A percentile compares a stretch with the other conserved stretches of the same genome.
Evolutionary conservation across 139 green algal genomes (phyloP).

Genomic region (Closterium sp.): DNA sequence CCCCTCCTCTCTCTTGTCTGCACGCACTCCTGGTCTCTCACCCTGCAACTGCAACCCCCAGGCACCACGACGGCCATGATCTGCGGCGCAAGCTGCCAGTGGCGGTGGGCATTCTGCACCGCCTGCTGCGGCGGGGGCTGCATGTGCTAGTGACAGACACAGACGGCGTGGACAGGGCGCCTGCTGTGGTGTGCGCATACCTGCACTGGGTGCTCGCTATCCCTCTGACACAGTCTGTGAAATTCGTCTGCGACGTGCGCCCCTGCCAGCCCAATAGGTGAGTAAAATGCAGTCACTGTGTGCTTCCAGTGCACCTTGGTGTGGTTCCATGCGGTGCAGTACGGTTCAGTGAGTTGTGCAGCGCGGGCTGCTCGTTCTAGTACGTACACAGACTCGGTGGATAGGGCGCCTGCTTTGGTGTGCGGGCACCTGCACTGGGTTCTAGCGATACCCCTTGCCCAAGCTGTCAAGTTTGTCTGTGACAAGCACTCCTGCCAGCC

Average conservation of each 20-base stretch:
- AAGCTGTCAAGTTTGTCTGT: no score
- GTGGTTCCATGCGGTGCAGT: not conserved
- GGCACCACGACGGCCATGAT: conserved; percentile 20
- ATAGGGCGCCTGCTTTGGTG: conserved; percentile 2
- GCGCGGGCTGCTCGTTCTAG: conserved; percentile 7
- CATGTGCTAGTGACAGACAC: conserved; percentile 27
- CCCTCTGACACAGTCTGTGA: not conserved
- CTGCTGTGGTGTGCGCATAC: conserved; percentile 18
- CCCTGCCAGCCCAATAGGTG: conserved; percentile 7
- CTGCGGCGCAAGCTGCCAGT: conserved; percentile 17
- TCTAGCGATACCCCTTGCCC: no score
- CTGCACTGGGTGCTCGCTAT: conserved; percentile 32
- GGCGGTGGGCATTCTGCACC: conserved; percentile 17
- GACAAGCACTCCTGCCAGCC: not conserved
- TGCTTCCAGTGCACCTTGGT: not conserved
- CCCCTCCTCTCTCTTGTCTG: no score
- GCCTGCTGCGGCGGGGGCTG: conserved; percentile 26
- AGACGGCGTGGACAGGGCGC: conserved; percentile 15
- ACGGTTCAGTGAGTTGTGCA: not conserved
- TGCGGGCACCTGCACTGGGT: no score
- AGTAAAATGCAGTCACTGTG: not conserved
- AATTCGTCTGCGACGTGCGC: not conserved
- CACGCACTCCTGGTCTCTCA: no score
- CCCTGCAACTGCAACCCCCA: no score
- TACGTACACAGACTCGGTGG: conserved; percentile 17